These are phyloP conservation scores for Myxozyma vanderwaltii DNA, from an alignment of 805 yeast species.

Conservation along the genomic window DNA sequence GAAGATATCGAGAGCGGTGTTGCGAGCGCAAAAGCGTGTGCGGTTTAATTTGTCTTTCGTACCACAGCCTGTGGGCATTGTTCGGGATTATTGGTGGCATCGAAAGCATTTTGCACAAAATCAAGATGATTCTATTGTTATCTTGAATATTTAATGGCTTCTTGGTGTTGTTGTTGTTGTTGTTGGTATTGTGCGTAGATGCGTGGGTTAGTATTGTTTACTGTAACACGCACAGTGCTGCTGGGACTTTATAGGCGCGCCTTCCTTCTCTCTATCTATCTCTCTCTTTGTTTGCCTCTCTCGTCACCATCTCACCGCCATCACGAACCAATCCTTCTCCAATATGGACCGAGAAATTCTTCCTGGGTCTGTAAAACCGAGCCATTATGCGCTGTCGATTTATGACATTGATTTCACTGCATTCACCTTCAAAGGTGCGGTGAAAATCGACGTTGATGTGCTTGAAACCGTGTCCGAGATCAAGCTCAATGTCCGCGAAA, in stretches of 20 bases:
- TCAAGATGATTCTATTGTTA: too few relatives aligned
- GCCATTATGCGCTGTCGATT: conserved; percentile 32
- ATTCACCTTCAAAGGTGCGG: conserved; percentile 33
- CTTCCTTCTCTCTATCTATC: neutral
- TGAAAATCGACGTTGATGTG: conserved; percentile 34
- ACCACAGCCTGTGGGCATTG: conserved; percentile 20
- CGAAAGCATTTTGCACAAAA: conserved; percentile 14
- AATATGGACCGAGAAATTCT: conserved; percentile 34
- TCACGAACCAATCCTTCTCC: neutral
- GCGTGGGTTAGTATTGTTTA: neutral
- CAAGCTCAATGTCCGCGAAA: conserved; percentile 32
- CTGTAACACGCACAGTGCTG: neutral
- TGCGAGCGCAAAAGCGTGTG: conserved; percentile 16
- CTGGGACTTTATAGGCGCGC: neutral
- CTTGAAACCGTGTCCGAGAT: conserved; percentile 29
- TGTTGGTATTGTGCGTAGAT: too few relatives aligned
- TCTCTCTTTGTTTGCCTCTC: neutral
- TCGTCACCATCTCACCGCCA: neutral
- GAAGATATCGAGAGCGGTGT: conserved; percentile 13
- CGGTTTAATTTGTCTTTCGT: neutral
- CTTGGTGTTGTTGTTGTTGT: too few relatives aligned
- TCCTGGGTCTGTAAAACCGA: conserved; percentile 31
- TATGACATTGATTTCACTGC: conserved; percentile 28
- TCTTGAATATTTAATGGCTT: too few relatives aligned
- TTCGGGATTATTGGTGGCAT: conserved; percentile 17